These are phyloP conservation scores for Wickerhamiella domercqiae DNA, from an alignment of 805 yeast genomes.

Conservation along the genomic window DNA sequence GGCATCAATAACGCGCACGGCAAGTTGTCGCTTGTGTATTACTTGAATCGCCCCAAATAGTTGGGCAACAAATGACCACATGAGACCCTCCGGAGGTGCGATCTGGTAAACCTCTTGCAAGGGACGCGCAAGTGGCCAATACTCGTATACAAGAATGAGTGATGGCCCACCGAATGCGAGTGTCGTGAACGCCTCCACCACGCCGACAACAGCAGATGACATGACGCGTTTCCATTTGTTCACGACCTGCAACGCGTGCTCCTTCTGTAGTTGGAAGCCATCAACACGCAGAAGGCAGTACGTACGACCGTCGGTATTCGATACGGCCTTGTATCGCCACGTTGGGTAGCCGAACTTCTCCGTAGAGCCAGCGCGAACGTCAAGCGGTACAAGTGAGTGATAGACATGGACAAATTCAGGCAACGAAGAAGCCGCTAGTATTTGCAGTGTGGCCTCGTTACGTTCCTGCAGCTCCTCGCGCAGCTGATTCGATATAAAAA, in stretches of 20 bases:
- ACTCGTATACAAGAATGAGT: constrained; percentile 68
- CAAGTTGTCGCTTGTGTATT: constrained; percentile 49
- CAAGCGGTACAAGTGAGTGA: constrained; percentile 76
- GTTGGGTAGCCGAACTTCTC: constrained; percentile 40
- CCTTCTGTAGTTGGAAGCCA: constrained; percentile 35
- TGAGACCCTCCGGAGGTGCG: constrained; percentile 35
- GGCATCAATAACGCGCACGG: constrained; percentile 44
- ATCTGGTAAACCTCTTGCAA: constrained; percentile 47
- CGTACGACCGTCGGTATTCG: constrained; percentile 60
- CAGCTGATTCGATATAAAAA: constrained; percentile 59
- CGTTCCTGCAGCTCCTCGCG: constrained; percentile 57
- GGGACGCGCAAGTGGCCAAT: constrained; percentile 61
- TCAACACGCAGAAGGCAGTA: constrained; percentile 68
- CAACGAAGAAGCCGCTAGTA: constrained; percentile 40
- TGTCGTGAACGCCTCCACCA: constrained; percentile 74
- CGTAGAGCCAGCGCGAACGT: constrained; percentile 21
- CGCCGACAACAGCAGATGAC: constrained; percentile 44
- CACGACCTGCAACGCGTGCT: constrained; percentile 42
- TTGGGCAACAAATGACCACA: constrained; percentile 72
- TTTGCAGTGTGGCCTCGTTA: constrained; percentile 68
- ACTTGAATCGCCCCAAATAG: constrained; percentile 51
- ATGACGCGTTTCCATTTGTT: constrained; percentile 48
- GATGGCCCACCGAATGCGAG: constrained; percentile 48
- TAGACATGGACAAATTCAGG: constrained; percentile 71
- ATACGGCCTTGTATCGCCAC: constrained; percentile 62